Conservation (phyloP, 148 eudicot genomes). For the Chenopodium album region DNA sequence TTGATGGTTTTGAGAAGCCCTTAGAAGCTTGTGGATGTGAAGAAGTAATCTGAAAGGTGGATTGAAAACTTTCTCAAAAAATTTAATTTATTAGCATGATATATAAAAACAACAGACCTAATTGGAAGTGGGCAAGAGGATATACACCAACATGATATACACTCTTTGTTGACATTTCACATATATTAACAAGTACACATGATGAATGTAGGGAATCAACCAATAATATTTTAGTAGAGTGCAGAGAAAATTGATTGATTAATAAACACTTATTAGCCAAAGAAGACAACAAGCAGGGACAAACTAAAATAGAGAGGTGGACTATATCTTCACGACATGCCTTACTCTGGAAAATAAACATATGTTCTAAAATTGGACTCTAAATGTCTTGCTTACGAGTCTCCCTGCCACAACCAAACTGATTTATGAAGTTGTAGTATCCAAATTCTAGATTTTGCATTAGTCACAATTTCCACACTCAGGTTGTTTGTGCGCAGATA, state of each 20-base stretch:
- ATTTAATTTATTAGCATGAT: background rate
- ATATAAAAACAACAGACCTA: background rate
- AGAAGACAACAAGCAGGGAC: background rate
- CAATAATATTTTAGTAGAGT: background rate
- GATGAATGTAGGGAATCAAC: no score
- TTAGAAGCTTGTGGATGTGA: constrained; percentile 45
- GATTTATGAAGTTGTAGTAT: background rate
- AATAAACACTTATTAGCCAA: background rate
- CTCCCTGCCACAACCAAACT: background rate
- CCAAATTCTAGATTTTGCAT: background rate
- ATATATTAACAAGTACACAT: background rate
- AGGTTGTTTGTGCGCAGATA: background rate
- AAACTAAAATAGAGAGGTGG: background rate
- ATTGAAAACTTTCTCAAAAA: background rate
- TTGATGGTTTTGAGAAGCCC: constrained; percentile 36
- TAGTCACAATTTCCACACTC: background rate
- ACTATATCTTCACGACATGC: no score
- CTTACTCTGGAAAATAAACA: no score
- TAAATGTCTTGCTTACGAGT: background rate
- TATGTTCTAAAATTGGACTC: background rate
- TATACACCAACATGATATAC: background rate
- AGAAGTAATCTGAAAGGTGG: constrained; percentile 35
- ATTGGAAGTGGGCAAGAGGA: background rate
- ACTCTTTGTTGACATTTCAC: background rate
- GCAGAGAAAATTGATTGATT: background rate